Percentiles rank a stretch among this genome's conserved stretches.
Evolutionary conservation across 139 green algal species (phyloP).

Genomic region (Closterium sp.): DNA sequence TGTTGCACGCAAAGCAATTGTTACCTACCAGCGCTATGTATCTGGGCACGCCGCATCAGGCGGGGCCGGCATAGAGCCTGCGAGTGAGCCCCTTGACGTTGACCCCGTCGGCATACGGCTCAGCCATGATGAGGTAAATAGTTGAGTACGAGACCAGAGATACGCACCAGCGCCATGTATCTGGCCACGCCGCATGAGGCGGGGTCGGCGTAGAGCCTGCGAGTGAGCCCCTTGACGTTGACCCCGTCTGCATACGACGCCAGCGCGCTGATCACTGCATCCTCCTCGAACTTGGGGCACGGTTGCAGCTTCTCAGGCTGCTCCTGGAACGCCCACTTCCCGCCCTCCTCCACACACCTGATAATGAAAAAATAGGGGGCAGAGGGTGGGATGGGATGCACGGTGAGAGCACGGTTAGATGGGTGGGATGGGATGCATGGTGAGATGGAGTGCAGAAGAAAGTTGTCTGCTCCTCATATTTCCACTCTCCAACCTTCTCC

Average conservation of each 20-base stretch:
- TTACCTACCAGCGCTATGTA: conserved; percentile 49
- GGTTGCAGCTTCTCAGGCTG: background rate
- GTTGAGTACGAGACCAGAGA: background rate
- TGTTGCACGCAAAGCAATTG: too few relatives aligned
- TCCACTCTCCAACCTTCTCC: too few relatives aligned
- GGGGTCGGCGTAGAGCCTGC: conserved; percentile 7
- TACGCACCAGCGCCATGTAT: conserved; percentile 39
- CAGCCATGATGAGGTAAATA: background rate
- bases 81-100: background rate
- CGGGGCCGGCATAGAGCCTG: background rate
- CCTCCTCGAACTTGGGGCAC: conserved; percentile 20
- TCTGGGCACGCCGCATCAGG: background rate
- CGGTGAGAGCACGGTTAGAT: too few relatives aligned
- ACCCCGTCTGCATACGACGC: background rate
- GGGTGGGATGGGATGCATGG: too few relatives aligned
- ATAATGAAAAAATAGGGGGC: too few relatives aligned
- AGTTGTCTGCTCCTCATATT: too few relatives aligned
- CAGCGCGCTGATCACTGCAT: background rate
- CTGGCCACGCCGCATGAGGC: conserved; percentile 1
- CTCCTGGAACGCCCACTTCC: background rate
- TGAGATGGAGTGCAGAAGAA: too few relatives aligned
- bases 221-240: conserved; percentile 34
- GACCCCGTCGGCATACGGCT: background rate
- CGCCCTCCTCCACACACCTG: conserved; percentile 18
- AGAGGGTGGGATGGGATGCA: too few relatives aligned